Evolutionary conservation across 371 early-diverging fungal species (phyloP).

Genomic region (Mortierella sp.): DNA sequence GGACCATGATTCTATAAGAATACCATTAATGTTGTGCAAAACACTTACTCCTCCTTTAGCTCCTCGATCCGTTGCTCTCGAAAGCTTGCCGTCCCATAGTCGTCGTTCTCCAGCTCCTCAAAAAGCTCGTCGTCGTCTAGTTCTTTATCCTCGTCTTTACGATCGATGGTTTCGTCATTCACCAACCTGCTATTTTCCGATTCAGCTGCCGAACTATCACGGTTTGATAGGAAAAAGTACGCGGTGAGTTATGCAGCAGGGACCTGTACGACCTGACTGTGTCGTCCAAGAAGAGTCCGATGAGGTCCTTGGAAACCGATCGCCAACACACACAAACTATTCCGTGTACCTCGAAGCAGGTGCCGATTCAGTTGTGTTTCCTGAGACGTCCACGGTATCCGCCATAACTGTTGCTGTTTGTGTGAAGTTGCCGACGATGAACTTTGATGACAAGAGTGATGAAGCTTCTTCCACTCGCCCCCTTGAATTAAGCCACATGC

Average conservation of each 20-base stretch:
- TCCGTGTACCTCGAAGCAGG: neutral
- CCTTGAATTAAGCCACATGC: too few species aligned
- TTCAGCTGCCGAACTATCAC: conserved; percentile 5
- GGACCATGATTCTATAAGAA: too few species aligned
- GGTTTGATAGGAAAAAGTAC: neutral
- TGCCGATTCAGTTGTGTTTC: neutral
- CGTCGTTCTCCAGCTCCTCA: conserved; percentile 70
- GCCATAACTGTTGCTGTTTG: conserved; percentile 2
- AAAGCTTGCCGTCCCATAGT: conserved; percentile 59
- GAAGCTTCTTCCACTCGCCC: too few species aligned
- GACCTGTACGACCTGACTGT: neutral
- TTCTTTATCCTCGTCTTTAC: conserved; percentile 46
- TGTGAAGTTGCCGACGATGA: neutral
- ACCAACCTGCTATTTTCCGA: conserved; percentile 21
- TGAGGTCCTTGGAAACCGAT: too few species aligned
- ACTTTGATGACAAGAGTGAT: neutral
- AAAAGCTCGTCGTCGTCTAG: conserved; percentile 67
- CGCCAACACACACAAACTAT: too few species aligned
- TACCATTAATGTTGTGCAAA: too few species aligned
- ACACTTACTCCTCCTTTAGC: conserved; percentile 63
- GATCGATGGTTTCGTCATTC: conserved; percentile 42
- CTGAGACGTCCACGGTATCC: neutral
- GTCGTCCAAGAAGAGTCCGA: neutral
- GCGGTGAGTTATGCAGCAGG: neutral
- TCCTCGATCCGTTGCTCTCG: conserved; percentile 70